A percentile compares a stretch with the other conserved stretches of the same genome.
These are phyloP conservation scores for Sporothrix protearum DNA, from an alignment of 2,329 filamentous ascomycete species.

Conservation along the genomic window DNA sequence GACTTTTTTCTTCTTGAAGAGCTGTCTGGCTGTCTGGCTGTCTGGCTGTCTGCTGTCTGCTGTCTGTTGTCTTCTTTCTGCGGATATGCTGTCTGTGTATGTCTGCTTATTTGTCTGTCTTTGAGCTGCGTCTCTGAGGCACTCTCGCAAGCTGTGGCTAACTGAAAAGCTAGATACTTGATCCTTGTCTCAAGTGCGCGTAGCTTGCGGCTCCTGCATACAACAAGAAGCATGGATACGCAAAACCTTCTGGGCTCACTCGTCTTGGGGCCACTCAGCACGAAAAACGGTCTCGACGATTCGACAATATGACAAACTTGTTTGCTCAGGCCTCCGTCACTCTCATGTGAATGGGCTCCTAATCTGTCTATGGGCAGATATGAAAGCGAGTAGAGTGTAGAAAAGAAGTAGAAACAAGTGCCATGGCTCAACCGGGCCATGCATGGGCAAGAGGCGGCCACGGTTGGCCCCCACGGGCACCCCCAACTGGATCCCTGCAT, in stretches of 20 bases:
- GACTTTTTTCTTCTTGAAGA: constrained; percentile 30
- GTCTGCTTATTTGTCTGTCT: constrained; percentile 24
- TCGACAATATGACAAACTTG: neutral
- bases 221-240: neutral
- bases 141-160: constrained; percentile 36
- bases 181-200: constrained; percentile 52
- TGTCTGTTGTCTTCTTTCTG: no score
- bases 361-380: constrained; percentile 30
- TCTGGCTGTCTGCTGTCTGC: constrained; percentile 20
- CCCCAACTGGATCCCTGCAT: neutral
- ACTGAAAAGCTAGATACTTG: constrained; percentile 58
- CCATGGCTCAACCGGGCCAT: neutral
- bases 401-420: constrained; percentile 4
- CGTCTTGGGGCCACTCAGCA: constrained; percentile 6
- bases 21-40: constrained; percentile 27
- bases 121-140: constrained; percentile 13
- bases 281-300: neutral
- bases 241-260: no score
- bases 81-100: constrained; percentile 24
- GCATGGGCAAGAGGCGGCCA: no score
- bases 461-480: neutral
- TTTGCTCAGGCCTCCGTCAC: neutral
- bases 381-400: neutral
- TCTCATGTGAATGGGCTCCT: constrained; percentile 23
- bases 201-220: neutral